Conservation (phyloP, 1,284 basidiomycete species). For the Melampsora americana region DNA sequence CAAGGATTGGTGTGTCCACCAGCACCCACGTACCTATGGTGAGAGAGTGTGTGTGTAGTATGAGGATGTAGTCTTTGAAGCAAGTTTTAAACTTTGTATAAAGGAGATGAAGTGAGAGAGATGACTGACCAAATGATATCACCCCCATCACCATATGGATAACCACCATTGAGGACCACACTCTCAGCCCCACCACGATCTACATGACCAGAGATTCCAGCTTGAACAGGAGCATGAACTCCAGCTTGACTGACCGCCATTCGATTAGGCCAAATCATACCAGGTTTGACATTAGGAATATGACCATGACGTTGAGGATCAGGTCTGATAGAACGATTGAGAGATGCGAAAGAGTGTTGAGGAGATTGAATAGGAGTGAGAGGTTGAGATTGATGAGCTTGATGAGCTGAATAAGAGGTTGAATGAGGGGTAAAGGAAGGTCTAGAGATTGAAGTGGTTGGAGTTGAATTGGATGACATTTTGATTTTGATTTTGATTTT, state of each 20-base stretch:
- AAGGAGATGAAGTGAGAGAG: too few species aligned
- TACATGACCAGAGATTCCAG: constrained; percentile 46
- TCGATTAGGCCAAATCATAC: constrained; percentile 46
- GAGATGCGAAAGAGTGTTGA: background rate
- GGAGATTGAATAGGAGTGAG: too few species aligned
- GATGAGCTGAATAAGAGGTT: too few species aligned
- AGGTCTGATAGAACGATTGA: background rate
- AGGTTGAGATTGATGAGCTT: too few species aligned
- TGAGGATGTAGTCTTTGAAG: background rate
- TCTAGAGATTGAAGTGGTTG: too few species aligned
- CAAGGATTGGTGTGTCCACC: background rate
- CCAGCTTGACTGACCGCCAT: constrained; percentile 46
- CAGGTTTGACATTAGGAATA: constrained; percentile 35
- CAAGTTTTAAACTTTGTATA: background rate
- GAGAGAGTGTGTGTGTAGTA: too few species aligned
- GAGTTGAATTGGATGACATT: too few species aligned
- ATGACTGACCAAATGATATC: constrained; percentile 71
- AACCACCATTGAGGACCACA: constrained; percentile 71
- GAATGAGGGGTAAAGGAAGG: too few species aligned
- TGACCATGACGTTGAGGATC: constrained; percentile 9
- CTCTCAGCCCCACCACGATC: constrained; percentile 66
- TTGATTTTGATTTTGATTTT: too few species aligned
- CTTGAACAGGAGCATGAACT: constrained; percentile 46
- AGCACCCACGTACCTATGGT: constrained; percentile 31
- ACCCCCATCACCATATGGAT: constrained; percentile 75